Percentiles rank a stretch among this genome's conserved stretches.
Evolutionary conservation across 2,329 filamentous ascomycete species (phyloP).

Genomic region (Aspergillus glaucus): DNA sequence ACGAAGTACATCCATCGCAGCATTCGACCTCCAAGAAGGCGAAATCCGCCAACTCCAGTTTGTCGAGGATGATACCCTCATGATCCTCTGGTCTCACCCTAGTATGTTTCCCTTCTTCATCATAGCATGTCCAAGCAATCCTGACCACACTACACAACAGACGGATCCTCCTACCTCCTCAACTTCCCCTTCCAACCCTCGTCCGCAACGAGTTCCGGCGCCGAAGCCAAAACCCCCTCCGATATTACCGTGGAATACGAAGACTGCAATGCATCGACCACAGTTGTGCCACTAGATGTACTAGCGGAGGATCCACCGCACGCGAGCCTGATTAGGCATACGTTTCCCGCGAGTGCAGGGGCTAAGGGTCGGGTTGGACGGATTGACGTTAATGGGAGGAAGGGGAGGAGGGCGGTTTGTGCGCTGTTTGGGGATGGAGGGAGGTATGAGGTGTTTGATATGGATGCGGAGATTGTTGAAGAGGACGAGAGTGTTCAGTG

Average conservation of each 20-base stretch:
- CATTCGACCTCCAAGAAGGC: conserved; percentile 27
- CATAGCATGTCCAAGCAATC: neutral
- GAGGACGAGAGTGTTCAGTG: conserved; percentile 14
- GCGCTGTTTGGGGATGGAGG: conserved; percentile 50
- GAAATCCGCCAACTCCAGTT: conserved; percentile 59
- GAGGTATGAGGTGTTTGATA: conserved; percentile 52
- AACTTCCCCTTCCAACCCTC: conserved; percentile 26
- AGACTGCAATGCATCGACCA: conserved; percentile 1
- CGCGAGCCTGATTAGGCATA: conserved; percentile 36
- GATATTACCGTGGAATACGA: neutral
- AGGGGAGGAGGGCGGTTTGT: conserved; percentile 47
- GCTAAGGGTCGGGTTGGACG: conserved; percentile 43
- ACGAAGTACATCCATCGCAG: conserved; percentile 24
- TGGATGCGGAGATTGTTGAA: conserved; percentile 41
- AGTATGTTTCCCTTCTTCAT: conserved; percentile 16
- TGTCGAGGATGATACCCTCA: conserved; percentile 54
- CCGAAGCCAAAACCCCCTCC: conserved; percentile 5
- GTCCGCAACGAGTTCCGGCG: neutral
- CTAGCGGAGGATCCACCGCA: conserved; percentile 10
- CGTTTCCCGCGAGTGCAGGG: conserved; percentile 36
- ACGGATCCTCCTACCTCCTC: conserved; percentile 26
- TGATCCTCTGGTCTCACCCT: conserved; percentile 50
- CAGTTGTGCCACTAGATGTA: conserved; percentile 15
- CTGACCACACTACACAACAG: conserved; percentile 4
- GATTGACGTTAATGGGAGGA: conserved; percentile 52